Percentiles rank a stretch among this genome's conserved stretches.
Conservation (phyloP, 129 eudicot genomes). For the Centaurea solstitialis region DNA sequence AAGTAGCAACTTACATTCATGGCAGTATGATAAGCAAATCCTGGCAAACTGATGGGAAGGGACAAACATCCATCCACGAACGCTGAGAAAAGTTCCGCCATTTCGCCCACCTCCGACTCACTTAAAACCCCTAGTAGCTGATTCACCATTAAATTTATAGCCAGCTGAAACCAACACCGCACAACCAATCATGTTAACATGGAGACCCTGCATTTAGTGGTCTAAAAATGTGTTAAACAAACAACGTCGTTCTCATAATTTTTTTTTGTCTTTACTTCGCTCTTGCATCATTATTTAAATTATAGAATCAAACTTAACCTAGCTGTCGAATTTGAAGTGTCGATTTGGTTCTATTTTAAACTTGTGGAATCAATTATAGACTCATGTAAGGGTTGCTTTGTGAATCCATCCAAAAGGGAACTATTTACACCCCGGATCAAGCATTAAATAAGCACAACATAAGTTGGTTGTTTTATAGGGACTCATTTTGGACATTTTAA, state of each 20-base stretch:
- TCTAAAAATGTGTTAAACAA: not conserved
- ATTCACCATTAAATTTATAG: slow-evolving; percentile 83
- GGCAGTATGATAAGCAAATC: slow-evolving; percentile 69
- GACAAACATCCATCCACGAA: slow-evolving; percentile 85
- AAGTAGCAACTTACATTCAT: slow-evolving; percentile 57
- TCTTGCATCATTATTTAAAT: not conserved
- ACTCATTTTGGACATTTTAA: slow-evolving; percentile 1
- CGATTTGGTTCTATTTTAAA: not conserved
- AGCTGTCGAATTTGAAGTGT: too few relatives aligned
- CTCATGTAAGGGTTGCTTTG: not conserved
- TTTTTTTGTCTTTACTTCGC: not conserved
- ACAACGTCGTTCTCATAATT: not conserved
- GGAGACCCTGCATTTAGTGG: not conserved
- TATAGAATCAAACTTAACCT: not conserved
- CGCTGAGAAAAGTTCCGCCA: slow-evolving; percentile 66
- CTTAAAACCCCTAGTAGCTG: slow-evolving; percentile 71
- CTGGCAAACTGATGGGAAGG: slow-evolving; percentile 69
- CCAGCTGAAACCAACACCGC: slow-evolving; percentile 42
- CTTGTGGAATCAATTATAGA: not conserved
- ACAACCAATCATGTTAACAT: not conserved
- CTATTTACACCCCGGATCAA: not conserved
- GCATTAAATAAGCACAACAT: not conserved
- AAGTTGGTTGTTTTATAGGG: not conserved
- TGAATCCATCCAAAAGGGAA: not conserved
- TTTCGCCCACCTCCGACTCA: slow-evolving; percentile 63